Percentiles rank a stretch among this genome's conserved stretches.
Conservation (phyloP, 306 rosid species). For the Citrullus colocynthis region DNA sequence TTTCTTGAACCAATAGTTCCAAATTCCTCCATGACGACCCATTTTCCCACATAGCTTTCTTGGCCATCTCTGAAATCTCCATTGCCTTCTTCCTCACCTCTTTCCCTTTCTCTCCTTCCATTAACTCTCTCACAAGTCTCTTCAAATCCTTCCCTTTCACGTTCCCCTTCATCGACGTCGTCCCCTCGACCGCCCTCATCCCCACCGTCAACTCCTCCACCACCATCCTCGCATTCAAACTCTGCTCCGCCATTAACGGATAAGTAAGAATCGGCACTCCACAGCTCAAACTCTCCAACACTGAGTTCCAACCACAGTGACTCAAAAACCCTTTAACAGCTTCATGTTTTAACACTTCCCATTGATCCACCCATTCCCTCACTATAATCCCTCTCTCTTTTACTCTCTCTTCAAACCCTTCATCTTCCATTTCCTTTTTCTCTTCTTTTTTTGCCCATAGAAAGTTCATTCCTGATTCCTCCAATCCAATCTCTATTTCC, state of each 20-base stretch:
- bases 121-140: slow-evolving; percentile 25
- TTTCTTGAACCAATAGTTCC: slow-evolving; percentile 8
- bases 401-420: slow-evolving; percentile 28
- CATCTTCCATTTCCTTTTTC: neutral
- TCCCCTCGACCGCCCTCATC: slow-evolving; percentile 9
- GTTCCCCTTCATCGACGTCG: slow-evolving; percentile 11
- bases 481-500: slow-evolving; percentile 34
- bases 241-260: slow-evolving; percentile 40
- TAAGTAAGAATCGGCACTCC: slow-evolving; percentile 40
- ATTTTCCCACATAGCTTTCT: slow-evolving; percentile 24
- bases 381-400: slow-evolving; percentile 28
- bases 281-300: slow-evolving; percentile 28
- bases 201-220: slow-evolving; percentile 37
- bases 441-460: slow-evolving; percentile 27
- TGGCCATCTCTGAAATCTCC: slow-evolving; percentile 22
- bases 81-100: slow-evolving; percentile 19
- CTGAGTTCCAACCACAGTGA: slow-evolving; percentile 53
- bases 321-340: slow-evolving; percentile 38
- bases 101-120: slow-evolving; percentile 30
- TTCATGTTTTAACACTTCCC: slow-evolving; percentile 25
- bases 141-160: slow-evolving; percentile 26
- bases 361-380: slow-evolving; percentile 41
- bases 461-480: slow-evolving; percentile 21
- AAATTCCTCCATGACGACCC: slow-evolving; percentile 28
- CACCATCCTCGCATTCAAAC: slow-evolving; percentile 33